These are phyloP conservation scores for Moringa oleifera DNA, from an alignment of 345 rosid species.

Conservation along the genomic window DNA sequence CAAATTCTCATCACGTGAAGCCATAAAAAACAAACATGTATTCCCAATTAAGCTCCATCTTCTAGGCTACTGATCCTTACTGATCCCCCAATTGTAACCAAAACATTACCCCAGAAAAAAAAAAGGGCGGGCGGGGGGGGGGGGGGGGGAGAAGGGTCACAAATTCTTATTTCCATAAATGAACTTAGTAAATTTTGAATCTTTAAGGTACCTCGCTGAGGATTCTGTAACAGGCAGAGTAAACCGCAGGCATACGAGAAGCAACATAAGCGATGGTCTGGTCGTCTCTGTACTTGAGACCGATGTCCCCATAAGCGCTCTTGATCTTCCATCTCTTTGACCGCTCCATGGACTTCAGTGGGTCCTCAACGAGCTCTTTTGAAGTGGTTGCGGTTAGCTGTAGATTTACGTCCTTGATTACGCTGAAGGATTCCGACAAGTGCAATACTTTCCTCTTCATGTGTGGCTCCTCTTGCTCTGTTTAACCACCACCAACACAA, in stretches of 20 bases:
- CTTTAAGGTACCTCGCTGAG: slow-evolving; percentile 52
- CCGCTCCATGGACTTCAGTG: slow-evolving; percentile 68
- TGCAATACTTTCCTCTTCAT: slow-evolving; percentile 76
- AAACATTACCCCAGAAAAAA: too few relatives aligned
- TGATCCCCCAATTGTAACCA: background rate
- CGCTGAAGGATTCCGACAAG: slow-evolving; percentile 58
- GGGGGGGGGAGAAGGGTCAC: too few relatives aligned
- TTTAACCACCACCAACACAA: background rate
- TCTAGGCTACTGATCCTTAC: background rate
- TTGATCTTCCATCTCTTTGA: slow-evolving; percentile 85
- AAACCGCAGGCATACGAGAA: slow-evolving; percentile 95
- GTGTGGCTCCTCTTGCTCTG: slow-evolving; percentile 80
- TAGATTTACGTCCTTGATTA: slow-evolving; percentile 58
- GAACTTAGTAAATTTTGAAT: background rate
- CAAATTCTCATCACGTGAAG: background rate
- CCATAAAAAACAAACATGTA: background rate
- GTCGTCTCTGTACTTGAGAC: slow-evolving; percentile 64
- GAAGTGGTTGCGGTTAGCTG: slow-evolving; percentile 47
- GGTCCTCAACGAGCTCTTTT: slow-evolving; percentile 68
- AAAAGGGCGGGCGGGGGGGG: too few relatives aligned
- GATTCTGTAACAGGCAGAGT: slow-evolving; percentile 78
- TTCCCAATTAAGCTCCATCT: background rate
- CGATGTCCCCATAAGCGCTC: slow-evolving; percentile 81
- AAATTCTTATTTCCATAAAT: background rate
- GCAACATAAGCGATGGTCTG: slow-evolving; percentile 90